Evolutionary conservation across 306 rosid species (phyloP), one percentile per base, ranked within the genome.

Genomic region (Lablab purpureus): DNA sequence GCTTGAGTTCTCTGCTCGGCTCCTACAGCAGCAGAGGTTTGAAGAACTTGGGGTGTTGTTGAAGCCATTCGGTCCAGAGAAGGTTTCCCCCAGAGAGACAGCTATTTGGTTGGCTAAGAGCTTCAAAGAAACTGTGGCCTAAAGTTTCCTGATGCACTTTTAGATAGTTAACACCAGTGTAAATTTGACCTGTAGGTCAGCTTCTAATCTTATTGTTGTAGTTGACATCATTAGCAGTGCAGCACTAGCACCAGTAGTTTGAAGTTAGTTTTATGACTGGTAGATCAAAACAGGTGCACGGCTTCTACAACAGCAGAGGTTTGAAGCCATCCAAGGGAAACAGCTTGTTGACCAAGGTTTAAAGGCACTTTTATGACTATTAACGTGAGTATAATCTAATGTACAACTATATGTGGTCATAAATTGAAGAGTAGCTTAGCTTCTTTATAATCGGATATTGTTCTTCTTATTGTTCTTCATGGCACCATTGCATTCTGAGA

Each of bases 71-170:
- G 98, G 99, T 4, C 92, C 90, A 0, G 99, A 87, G 75, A 95
- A 91, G 88, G 99, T 91, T 73, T 93, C 97, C 77, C 96, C 99
- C 0, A 91, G 99, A 68, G 99, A 95, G 85, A 95, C 99, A 64
- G 99, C 99, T 25, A 95, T 95, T 68, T 95, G 99, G 99, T 85
- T 95, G 91, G 82, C 97, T 1, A 92, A 93, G 86, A 95, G 99
- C 91, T 85, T 95, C 80, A 95, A 92, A 82, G 91, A 91, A 80
- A 71, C 84, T 41, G 75, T 19, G 50, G 82, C 64, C 63, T 82
- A 67, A 82, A 76, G 80, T 49, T 83, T 59, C 70, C 56, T 71
- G 46, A 18, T 71, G 40, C 52, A 32, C 60, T 64, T 64, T 25
- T 37, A 13, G 72, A 52, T 63, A 67, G 60, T 36, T 78, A 36